phyloP scores from a whole-genome alignment of 495 filamentous ascomycete species.

The Viridothelium virens region DNA sequence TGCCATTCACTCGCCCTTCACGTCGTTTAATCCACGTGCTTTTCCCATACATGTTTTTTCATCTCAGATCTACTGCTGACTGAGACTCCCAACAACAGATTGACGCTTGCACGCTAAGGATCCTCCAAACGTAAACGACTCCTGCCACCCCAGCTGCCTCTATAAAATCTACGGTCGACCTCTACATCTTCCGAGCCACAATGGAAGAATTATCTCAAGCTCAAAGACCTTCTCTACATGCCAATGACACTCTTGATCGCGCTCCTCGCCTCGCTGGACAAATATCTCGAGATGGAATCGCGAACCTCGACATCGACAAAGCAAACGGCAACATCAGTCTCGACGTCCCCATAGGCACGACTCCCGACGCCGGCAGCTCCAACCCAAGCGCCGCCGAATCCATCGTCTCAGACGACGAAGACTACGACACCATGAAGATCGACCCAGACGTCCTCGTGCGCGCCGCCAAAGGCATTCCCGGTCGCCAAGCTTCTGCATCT shows the following conservation, averaged over 20 bases:
- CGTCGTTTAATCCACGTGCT: too few relatives aligned
- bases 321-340: neutral
- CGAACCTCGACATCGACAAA: constrained; percentile 5
- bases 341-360: neutral
- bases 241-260: constrained; percentile 5
- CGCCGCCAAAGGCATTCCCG: neutral
- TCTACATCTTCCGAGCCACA: neutral
- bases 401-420: constrained; percentile 18
- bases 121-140: neutral
- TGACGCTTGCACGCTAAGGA: neutral
- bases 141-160: neutral
- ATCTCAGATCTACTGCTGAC: neutral
- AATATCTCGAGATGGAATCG: neutral
- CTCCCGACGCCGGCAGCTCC: neutral
- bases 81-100: neutral
- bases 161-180: neutral
- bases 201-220: neutral
- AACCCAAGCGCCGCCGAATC: neutral
- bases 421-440: constrained; percentile 25
- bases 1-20: too few relatives aligned
- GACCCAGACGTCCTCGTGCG: constrained; percentile 25
- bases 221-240: neutral
- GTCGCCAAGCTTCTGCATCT: neutral
- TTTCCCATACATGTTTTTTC: too few relatives aligned
- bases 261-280: neutral